phyloP scores from a whole-genome alignment of 371 early-diverging fungal species.

The Mucor circinelloides region DNA sequence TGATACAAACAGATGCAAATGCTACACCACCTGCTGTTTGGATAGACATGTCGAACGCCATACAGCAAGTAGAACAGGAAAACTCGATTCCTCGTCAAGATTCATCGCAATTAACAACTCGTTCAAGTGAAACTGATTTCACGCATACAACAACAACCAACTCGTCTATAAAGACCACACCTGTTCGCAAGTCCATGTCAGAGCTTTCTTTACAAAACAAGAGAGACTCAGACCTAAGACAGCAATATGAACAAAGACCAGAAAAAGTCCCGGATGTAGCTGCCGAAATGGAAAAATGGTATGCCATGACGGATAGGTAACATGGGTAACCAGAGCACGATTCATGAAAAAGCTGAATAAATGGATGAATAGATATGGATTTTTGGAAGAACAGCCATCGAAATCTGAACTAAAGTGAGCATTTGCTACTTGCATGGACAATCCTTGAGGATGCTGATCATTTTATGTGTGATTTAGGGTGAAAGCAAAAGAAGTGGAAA shows the following conservation, averaged over 20 bases:
- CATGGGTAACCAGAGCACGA: not conserved
- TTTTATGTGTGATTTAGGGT: constrained; percentile 12
- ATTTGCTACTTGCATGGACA: not conserved
- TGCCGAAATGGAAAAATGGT: constrained; percentile 57
- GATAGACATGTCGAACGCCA: constrained; percentile 9
- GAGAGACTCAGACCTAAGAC: constrained; percentile 8
- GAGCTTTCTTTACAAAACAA: not conserved
- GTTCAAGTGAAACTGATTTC: constrained; percentile 27
- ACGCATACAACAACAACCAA: constrained; percentile 7
- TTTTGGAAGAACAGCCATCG: constrained; percentile 28
- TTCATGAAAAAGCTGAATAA: not conserved
- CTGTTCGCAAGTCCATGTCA: constrained; percentile 2
- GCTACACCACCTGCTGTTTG: constrained; percentile 8
- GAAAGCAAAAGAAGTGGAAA: constrained; percentile 41
- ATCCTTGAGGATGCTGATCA: not conserved
- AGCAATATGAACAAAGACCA: constrained; percentile 29
- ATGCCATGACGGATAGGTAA: constrained; percentile 50
- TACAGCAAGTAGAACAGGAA: constrained; percentile 7
- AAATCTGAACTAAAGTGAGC: constrained; percentile 18
- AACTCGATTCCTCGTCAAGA: constrained; percentile 4
- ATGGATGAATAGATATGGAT: constrained; percentile 44
- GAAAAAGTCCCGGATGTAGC: constrained; percentile 38
- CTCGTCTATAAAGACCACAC: constrained; percentile 9
- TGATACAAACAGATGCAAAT: not conserved
- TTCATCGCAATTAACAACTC: constrained; percentile 17